Evolutionary conservation across 2,329 filamentous ascomycete genomes (phyloP).

Genomic region (Fusarium kyushuense): DNA sequence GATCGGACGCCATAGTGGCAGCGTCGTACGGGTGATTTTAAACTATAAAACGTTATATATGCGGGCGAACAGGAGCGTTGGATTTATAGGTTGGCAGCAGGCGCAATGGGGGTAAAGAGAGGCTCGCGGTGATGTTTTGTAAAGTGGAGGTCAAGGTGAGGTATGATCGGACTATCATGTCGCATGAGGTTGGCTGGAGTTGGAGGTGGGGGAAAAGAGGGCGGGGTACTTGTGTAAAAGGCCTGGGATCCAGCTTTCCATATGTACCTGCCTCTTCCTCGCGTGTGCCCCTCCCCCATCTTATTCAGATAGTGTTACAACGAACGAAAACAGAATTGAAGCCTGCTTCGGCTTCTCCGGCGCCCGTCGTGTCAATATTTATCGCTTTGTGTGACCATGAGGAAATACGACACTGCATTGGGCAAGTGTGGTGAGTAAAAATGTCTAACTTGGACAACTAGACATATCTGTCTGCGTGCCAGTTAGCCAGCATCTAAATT

Average conservation of each 20-base stretch:
- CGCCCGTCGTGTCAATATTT: constrained; percentile 1
- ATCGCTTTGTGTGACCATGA: constrained; percentile 11
- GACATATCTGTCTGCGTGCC: neutral
- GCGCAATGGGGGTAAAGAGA: neutral
- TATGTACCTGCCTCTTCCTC: constrained; percentile 2
- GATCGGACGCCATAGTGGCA: constrained; percentile 59
- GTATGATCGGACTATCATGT: constrained; percentile 19
- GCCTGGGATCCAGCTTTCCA: neutral
- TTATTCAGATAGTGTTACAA: neutral
- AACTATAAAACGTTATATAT: neutral
- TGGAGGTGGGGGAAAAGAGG: constrained; percentile 20
- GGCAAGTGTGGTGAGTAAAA: neutral
- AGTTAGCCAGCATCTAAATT: neutral
- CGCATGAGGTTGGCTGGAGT: constrained; percentile 29
- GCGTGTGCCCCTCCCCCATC: too few relatives aligned
- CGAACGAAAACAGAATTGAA: constrained; percentile 8
- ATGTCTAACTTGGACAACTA: neutral
- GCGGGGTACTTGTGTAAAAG: constrained; percentile 26
- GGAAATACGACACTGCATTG: constrained; percentile 1
- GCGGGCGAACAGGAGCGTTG: neutral
- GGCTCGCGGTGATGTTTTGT: constrained; percentile 23
- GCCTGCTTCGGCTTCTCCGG: constrained; percentile 24
- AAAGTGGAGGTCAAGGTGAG: constrained; percentile 12
- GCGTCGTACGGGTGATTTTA: constrained; percentile 32
- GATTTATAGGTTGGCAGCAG: neutral